Percentiles rank a stretch among this genome's conserved stretches.
Evolutionary conservation across 1,284 basidiomycete species (phyloP).

Genomic region (Schizophyllum commune): DNA sequence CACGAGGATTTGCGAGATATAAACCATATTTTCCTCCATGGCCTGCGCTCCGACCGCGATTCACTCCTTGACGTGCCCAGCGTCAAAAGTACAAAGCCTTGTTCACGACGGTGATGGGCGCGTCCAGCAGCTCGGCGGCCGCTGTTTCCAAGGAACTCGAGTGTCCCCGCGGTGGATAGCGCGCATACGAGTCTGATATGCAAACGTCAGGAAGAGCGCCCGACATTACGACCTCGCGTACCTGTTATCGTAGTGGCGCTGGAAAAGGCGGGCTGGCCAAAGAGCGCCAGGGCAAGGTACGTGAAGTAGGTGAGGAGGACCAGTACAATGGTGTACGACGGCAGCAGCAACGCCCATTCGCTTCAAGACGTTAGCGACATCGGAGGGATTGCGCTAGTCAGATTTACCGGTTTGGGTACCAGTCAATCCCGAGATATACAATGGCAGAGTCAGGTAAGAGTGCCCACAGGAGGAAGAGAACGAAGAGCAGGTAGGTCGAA

Average conservation of each 20-base stretch:
- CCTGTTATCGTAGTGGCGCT: constrained; percentile 62
- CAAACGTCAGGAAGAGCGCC: too few relatives aligned
- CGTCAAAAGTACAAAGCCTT: constrained; percentile 34
- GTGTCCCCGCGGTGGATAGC: constrained; percentile 26
- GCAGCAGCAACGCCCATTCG: constrained; percentile 83
- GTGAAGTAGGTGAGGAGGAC: constrained; percentile 72
- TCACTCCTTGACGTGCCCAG: too few relatives aligned
- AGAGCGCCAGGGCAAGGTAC: constrained; percentile 71
- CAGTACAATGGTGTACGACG: constrained; percentile 69
- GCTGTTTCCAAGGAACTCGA: background rate
- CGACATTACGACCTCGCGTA: constrained; percentile 19
- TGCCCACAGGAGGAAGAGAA: constrained; percentile 65
- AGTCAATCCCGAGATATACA: constrained; percentile 57
- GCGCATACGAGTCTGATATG: constrained; percentile 43
- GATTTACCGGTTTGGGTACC: constrained; percentile 82
- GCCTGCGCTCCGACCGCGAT: too few relatives aligned
- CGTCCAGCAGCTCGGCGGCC: constrained; percentile 47
- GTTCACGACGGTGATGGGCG: constrained; percentile 78
- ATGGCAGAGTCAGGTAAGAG: constrained; percentile 52
- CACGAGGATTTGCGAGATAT: too few relatives aligned
- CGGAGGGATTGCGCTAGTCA: constrained; percentile 2
- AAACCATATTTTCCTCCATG: too few relatives aligned
- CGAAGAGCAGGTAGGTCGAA: constrained; percentile 66
- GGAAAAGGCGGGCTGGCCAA: constrained; percentile 62
- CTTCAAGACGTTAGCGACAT: constrained; percentile 27